Evolutionary conservation across 805 yeast species (phyloP), one percentile per base, ranked within the genome.

Genomic region (Saturnispora ahearnii): DNA sequence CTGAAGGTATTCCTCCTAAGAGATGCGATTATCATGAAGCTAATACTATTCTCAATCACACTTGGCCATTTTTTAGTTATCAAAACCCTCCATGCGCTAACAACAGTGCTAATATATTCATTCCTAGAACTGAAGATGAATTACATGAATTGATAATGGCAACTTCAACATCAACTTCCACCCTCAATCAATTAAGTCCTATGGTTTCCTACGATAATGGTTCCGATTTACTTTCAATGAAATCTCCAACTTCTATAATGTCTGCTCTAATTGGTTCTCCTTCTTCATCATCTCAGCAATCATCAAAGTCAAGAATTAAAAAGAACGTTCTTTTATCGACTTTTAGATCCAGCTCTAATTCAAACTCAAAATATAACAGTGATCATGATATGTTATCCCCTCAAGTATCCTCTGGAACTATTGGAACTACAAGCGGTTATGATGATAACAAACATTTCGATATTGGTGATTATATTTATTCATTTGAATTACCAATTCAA

Each of bases 1-100:
- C 97, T 3, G 97, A 93, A 61, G 99, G 99, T 2, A 90, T 91
- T 18, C 98, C 98, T 0, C 96, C 97, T 0, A 87, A 84, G 62
- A 81, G 81, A 56, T 71, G 72, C 15, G 84, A 81, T 12, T 81
- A 77, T 53, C 64, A 66, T 32, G 99, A 93, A 57, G 64, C 74
- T 22, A 77, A 76, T 53, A 84, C 78, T 47, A 62, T 90, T 24
- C 75, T 87, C 29, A 75, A 78, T 46, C 97, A 91, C 62, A 80
- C 85, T 5, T 93, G 99, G 99, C 93, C 96, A 0, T 88, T 93
- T 62, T 91, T 79, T 72, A 72, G 69, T 44, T 64, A 64, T 43
- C 59, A 66, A 59, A 69, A 59, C 51, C 24, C 44, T 7, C 63
- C 62, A 42, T 59, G 59, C 6, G 22, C 47, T 5, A 52, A 60